Evolutionary conservation across 345 rosid species (phyloP), one percentile per base, ranked within the genome.

Genomic region (Cochlearia excelsa): DNA sequence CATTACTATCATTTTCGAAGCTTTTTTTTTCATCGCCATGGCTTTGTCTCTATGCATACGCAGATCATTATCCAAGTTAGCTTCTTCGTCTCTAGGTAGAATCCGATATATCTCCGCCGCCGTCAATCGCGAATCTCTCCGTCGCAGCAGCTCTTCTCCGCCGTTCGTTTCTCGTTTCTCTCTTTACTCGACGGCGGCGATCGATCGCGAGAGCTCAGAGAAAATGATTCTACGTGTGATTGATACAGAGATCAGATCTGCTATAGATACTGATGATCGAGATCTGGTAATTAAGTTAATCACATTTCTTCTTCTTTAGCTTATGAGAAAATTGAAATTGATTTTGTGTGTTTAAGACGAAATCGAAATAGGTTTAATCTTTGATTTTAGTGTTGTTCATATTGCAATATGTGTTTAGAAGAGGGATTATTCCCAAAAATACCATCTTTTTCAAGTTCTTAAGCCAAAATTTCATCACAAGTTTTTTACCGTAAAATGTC

Each of bases 221-320:
- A 84, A 84, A 77, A 57, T 77, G 7, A 86, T 88, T 44, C 68
- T 84, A 62, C 79, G 76, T 4, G 69, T 78, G 39, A 69, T 92
- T 26, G 86, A 86, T 2, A 69, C 85, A 3, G 88, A 88, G 78
- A 80, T 88, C 73, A 69, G 75, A 53, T 70, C 80, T 52, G 84
- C 90, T 51, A 51, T 44, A 59, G 86, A 83, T 63, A 57, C 57
- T 34, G 87, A 75, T 53, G 85, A 79, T 16, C 66, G 71, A 10
- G 73, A 63, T 75, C 86, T 88, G 56, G 67, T 71, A 65, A 23
- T 1, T 16, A 0, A 16, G 23, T 16, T 16, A 16, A 16, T 16
- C 23, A 16, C 23, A 16, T 16, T 16, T 16, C 23, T 16, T 16
- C 23, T 16, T 16, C 23, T 16, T 16, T 16, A 16, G 23, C 23